Evolutionary conservation across 164 flowering plant species (phyloP).

Genomic region (Kingdonia uniflora): DNA sequence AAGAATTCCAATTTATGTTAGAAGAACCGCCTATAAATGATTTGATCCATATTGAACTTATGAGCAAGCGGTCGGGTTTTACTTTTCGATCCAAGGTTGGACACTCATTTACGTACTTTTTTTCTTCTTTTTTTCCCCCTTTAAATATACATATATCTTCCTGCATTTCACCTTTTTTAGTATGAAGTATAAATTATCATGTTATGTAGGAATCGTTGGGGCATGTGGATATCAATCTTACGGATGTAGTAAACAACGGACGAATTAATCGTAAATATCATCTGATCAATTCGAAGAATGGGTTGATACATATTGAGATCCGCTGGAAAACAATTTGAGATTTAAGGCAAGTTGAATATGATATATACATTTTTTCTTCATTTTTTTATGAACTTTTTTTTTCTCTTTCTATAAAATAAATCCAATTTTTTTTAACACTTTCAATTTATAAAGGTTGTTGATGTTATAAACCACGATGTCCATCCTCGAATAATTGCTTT

Average conservation of each 20-base stretch:
- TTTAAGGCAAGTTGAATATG: too few species aligned
- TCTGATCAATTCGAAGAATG: slow-evolving; percentile 73
- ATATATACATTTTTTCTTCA: too few species aligned
- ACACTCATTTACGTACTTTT: neutral
- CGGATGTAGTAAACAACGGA: slow-evolving; percentile 73
- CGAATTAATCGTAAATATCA: slow-evolving; percentile 78
- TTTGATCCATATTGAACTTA: slow-evolving; percentile 42
- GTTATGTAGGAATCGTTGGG: slow-evolving; percentile 60
- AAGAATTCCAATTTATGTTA: slow-evolving; percentile 60
- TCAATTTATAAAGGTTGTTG: too few species aligned
- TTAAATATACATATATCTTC: too few species aligned
- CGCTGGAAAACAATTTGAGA: slow-evolving; percentile 42
- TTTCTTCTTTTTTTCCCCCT: neutral
- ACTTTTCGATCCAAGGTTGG: slow-evolving; percentile 27
- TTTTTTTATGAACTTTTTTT: too few species aligned
- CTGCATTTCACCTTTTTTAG: too few species aligned
- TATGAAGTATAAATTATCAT: neutral
- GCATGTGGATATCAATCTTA: slow-evolving; percentile 60
- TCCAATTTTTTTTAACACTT: too few species aligned
- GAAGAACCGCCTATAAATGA: slow-evolving; percentile 63
- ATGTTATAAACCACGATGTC: too few species aligned
- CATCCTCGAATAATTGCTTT: too few species aligned
- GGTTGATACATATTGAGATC: slow-evolving; percentile 56
- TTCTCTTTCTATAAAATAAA: too few species aligned
- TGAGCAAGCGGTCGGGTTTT: slow-evolving; percentile 30